A percentile compares a stretch with the other conserved stretches of the same genome.
Evolutionary conservation across 2,329 filamentous ascomycete genomes (phyloP).

Genomic region (Pseudocercospora macadamiae): DNA sequence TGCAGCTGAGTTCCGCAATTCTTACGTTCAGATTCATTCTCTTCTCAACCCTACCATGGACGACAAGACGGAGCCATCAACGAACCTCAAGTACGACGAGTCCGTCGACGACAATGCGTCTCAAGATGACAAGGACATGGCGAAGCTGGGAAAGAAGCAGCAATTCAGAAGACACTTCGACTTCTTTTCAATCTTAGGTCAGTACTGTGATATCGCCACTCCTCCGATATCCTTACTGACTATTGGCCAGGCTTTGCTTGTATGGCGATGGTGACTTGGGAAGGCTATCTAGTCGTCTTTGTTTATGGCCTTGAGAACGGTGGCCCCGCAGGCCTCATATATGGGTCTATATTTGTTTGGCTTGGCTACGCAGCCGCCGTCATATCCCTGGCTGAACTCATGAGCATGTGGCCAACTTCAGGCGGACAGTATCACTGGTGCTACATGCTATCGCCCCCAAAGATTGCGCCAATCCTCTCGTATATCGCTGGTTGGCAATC

Average conservation of each 20-base stretch:
- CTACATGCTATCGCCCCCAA: conserved; percentile 32
- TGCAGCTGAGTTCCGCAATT: too few relatives aligned
- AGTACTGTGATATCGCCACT: too few relatives aligned
- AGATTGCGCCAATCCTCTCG: conserved; percentile 8
- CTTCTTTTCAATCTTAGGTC: conserved; percentile 23
- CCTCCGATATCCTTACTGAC: too few relatives aligned
- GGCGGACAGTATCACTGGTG: conserved; percentile 24
- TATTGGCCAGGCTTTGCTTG: neutral
- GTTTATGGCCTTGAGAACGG: conserved; percentile 26
- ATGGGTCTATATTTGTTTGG: conserved; percentile 31
- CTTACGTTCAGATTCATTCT: too few relatives aligned
- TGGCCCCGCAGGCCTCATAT: conserved; percentile 34
- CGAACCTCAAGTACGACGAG: neutral
- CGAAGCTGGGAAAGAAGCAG: conserved; percentile 26
- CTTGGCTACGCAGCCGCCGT: conserved; percentile 29
- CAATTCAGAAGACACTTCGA: conserved; percentile 25
- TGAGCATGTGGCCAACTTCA: conserved; percentile 33
- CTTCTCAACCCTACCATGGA: neutral
- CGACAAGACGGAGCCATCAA: neutral
- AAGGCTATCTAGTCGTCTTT: neutral
- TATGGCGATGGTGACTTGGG: neutral
- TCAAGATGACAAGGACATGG: neutral
- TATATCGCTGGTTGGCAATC: conserved; percentile 24
- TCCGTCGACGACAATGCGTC: neutral
- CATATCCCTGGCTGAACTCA: conserved; percentile 34